phyloP scores from a whole-genome alignment of 352 stramenopile species.

The Phytophthora syringae region DNA sequence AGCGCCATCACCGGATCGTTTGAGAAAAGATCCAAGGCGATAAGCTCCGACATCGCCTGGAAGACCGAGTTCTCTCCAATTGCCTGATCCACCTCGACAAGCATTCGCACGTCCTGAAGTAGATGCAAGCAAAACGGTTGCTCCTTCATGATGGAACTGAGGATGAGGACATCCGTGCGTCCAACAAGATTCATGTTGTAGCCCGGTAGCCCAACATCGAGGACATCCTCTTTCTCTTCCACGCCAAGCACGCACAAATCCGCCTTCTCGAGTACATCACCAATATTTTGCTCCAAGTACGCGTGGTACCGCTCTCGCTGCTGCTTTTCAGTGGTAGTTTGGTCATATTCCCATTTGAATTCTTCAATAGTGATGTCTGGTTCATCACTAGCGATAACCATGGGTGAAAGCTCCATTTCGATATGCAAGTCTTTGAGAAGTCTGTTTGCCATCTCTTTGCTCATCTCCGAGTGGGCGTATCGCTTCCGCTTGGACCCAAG shows the following conservation, averaged over 20 bases:
- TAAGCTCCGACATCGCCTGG: background rate
- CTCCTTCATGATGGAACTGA: background rate
- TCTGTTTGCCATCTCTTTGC: background rate
- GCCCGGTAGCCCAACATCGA: background rate
- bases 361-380: background rate
- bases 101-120: background rate
- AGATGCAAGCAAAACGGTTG: background rate
- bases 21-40: background rate
- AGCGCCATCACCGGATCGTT: background rate
- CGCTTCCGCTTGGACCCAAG: background rate
- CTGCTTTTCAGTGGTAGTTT: background rate
- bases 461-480: background rate
- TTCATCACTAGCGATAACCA: background rate
- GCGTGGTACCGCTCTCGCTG: background rate
- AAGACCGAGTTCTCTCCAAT: background rate
- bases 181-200: background rate
- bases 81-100: background rate
- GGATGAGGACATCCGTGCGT: background rate
- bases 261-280: background rate
- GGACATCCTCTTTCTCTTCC: background rate
- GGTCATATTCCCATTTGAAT: background rate
- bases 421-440: background rate
- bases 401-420: background rate
- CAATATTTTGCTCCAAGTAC: background rate
- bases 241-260: background rate